Conservation (phyloP, 345 rosid genomes). For the Populus tremula region DNA sequence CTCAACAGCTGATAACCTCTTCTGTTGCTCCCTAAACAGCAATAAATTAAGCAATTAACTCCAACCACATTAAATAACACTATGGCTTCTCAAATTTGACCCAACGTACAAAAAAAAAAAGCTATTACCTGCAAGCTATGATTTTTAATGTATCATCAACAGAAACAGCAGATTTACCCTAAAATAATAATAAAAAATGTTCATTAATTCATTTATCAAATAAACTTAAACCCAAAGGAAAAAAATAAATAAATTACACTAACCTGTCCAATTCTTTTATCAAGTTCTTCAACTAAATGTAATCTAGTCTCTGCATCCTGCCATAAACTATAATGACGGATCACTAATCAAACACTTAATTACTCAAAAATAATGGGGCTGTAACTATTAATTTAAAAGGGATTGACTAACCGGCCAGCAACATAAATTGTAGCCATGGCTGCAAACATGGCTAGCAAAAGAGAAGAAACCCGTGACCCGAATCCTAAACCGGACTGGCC, state of each 20-base stretch:
- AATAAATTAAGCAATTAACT: constrained; percentile 10
- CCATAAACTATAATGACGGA: constrained; percentile 56
- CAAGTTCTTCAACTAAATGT: constrained; percentile 68
- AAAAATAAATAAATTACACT: background rate
- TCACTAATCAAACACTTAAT: background rate
- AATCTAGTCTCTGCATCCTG: constrained; percentile 84
- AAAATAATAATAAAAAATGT: background rate
- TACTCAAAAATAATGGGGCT: background rate
- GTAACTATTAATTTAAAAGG: background rate
- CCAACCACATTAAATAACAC: background rate
- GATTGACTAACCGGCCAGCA: constrained; percentile 51
- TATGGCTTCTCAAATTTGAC: background rate
- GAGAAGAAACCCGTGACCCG: constrained; percentile 19
- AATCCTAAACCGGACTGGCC: constrained; percentile 13
- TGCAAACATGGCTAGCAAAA: constrained; percentile 30
- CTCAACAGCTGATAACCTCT: constrained; percentile 67
- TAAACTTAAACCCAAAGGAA: background rate
- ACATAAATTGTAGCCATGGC: constrained; percentile 33
- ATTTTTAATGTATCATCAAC: constrained; percentile 90
- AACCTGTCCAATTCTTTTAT: constrained; percentile 72
- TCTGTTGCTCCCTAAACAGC: constrained; percentile 71
- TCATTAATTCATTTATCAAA: background rate
- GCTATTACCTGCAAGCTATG: constrained; percentile 72
- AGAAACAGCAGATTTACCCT: constrained; percentile 85
- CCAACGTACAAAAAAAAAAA: background rate